phyloP scores from a whole-genome alignment of 2,329 filamentous ascomycete genomes.

The Chaetomium strumarium region DNA sequence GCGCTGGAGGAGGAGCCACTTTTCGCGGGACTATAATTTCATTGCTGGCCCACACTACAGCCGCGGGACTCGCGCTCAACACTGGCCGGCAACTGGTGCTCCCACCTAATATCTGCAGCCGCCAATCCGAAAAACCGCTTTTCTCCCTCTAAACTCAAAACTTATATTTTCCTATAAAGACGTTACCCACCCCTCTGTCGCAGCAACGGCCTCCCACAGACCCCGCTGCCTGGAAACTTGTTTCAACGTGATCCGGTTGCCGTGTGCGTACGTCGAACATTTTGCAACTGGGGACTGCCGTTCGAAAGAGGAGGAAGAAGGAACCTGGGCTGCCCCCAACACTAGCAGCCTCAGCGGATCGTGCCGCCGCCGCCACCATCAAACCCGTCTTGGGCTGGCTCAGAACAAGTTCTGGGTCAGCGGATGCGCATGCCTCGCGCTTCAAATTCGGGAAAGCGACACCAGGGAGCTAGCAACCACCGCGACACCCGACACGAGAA shows the following conservation, averaged over 20 bases:
- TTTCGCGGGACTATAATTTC: conserved; percentile 10
- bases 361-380: not conserved
- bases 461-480: conserved; percentile 55
- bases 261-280: no score
- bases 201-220: not conserved
- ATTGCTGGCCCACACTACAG: not conserved
- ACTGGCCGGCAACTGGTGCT: conserved; percentile 3
- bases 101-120: conserved; percentile 20
- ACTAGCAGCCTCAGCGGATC: no score
- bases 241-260: no score
- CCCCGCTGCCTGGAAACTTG: not conserved
- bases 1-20: conserved; percentile 10
- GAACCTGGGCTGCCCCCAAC: no score
- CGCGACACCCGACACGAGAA: conserved; percentile 78
- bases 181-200: not conserved
- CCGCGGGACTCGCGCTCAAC: conserved; percentile 6
- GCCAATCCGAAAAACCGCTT: conserved; percentile 25
- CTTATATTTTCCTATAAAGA: conserved; percentile 1
- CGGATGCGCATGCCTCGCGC: conserved; percentile 55
- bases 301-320: no score
- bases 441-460: conserved; percentile 54
- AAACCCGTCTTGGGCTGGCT: conserved; percentile 32
- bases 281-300: no score
- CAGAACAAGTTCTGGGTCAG: conserved; percentile 41
- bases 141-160: conserved; percentile 21